phyloP scores from a whole-genome alignment of 805 yeast genomes.

The Saccharomyces eubayanus region DNA sequence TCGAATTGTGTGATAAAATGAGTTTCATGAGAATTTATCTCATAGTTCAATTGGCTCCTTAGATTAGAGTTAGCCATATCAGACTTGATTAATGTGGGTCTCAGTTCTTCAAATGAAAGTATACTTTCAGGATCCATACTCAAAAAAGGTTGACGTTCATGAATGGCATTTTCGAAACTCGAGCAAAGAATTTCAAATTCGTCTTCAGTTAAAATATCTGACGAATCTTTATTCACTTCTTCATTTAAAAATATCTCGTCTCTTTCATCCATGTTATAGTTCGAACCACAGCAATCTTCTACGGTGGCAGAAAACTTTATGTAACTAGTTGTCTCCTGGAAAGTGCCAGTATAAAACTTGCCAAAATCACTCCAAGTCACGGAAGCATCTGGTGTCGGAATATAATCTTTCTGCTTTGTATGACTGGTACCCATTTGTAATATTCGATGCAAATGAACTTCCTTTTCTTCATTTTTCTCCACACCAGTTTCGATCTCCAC shows the following conservation, averaged over 20 bases:
- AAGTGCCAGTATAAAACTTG: slow-evolving; percentile 60
- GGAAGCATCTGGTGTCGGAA: slow-evolving; percentile 96
- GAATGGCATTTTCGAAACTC: slow-evolving; percentile 62
- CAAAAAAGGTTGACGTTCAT: slow-evolving; percentile 80
- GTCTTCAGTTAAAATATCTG: slow-evolving; percentile 51
- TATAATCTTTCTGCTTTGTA: slow-evolving; percentile 44
- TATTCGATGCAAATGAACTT: slow-evolving; percentile 88
- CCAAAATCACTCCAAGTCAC: slow-evolving; percentile 69
- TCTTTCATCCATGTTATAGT: slow-evolving; percentile 81
- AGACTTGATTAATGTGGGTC: slow-evolving; percentile 39
- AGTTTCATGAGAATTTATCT: slow-evolving; percentile 38
- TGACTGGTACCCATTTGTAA: slow-evolving; percentile 47
- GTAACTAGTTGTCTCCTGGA: slow-evolving; percentile 66
- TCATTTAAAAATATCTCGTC: slow-evolving; percentile 62
- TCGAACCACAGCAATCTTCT: slow-evolving; percentile 85
- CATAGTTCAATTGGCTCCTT: slow-evolving; percentile 48
- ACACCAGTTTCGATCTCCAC: slow-evolving; percentile 95
- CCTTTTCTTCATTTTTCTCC: slow-evolving; percentile 95
- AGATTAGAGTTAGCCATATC: slow-evolving; percentile 42
- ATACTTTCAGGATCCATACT: slow-evolving; percentile 78
- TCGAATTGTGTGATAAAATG: slow-evolving; percentile 53
- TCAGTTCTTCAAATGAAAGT: slow-evolving; percentile 59
- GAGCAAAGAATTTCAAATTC: slow-evolving; percentile 79
- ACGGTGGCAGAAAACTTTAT: slow-evolving; percentile 88
- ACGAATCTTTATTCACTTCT: slow-evolving; percentile 30